Base-by-base conservation (phyloP, 2,329 filamentous ascomycete genomes). In the Aspergillus pseudonomiae region DNA sequence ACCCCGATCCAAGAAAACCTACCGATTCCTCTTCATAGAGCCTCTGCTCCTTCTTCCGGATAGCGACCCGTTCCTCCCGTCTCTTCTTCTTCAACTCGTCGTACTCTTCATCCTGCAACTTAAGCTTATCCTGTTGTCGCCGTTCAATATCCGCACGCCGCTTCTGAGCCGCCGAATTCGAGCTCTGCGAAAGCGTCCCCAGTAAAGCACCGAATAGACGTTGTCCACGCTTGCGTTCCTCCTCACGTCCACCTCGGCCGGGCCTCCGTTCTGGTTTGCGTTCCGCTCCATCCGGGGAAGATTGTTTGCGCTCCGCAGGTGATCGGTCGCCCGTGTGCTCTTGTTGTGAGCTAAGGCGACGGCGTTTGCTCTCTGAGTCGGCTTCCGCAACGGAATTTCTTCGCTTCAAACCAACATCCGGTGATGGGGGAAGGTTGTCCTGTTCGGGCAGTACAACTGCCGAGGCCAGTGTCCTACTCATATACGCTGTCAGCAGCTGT, bases 151-250 rank as follows among this genome's bases (percentile, higher is more conserved):
- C 93, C 65, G 86, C 86, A 62, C 91, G 89, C 71, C 87, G 88
- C 78, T 86, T 90, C 79, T 90, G 81, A 66, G 88, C 82, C 83
- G 86, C 68, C 80, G 84, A 81, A 75, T 83, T 86, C 74, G 85
- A 85, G 71, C 86, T 89, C 79, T 94, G 91, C 77, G 90, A 93
- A 64, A 96, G 84, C 43, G 91, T 92, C 75, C 85, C 91, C 64
- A 95, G 82, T 62, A 96, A 80, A 41, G 90, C 91, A 65, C 94
- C 94, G 74, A 97, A 97, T 65, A 98, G 83, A 59, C 94, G 87
- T 77, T 91, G 90, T 26, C 92, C 91, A 43, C 94, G 90, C 75
- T 91, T 93, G 77, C 89, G 92, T 75, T 98, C 94, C 72, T 96
- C 91, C 62, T 88, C 82, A 32, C 83, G 79, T 58, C 84, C 79